Base-by-base conservation (phyloP, 1,139 yeast genomes). In the Lodderomyces metapsilosis region DNA sequence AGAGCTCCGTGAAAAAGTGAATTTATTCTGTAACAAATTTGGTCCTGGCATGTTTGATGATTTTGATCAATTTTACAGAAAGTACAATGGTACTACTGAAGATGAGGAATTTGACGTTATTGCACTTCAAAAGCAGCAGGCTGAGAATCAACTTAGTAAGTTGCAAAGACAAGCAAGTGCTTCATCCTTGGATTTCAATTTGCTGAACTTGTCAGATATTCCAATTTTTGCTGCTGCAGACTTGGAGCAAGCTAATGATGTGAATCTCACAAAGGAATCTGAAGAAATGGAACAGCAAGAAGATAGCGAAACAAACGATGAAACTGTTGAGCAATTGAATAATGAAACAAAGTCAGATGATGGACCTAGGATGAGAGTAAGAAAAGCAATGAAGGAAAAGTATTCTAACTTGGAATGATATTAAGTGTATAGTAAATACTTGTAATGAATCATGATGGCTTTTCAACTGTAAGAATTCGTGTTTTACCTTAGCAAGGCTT, bases 31-130 rank as follows among this genome's bases (percentile, higher is more conserved):
- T 48, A 82, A 86, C 54, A 76, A 74, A 39, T 74, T 82, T 43
- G 96, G 96, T 0, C 95, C 95, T 0, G 75, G 77, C 51, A 61
- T 88, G 47, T 88, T 82, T 67, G 88, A 89, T 10, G 95, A 88
- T 59, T 71, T 61, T 46, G 62, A 61, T 31, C 52, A 56, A 34
- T 62, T 71, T 39, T 68, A 68, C 52, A 43, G 53, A 15, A 54
- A 58, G 41, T 65, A 63, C 50, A 60, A 60, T 42, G 48, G 50
- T 9, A 31, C 38, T 7, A 50, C 44, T 3, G 50, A 47, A n/a
- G 43, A 32, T 10, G 40, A 37, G 13, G 36, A 36, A 17, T 23
- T 16, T 25, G 37, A 35, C 9, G 12, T 35, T 9, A 33, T 33
- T n/a, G 12, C 27, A 6, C 10, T n/a, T 12, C 37, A 34, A 15